Base-by-base conservation (phyloP, 2,329 filamentous ascomycete species). In the Fusarium mangiferae region DNA sequence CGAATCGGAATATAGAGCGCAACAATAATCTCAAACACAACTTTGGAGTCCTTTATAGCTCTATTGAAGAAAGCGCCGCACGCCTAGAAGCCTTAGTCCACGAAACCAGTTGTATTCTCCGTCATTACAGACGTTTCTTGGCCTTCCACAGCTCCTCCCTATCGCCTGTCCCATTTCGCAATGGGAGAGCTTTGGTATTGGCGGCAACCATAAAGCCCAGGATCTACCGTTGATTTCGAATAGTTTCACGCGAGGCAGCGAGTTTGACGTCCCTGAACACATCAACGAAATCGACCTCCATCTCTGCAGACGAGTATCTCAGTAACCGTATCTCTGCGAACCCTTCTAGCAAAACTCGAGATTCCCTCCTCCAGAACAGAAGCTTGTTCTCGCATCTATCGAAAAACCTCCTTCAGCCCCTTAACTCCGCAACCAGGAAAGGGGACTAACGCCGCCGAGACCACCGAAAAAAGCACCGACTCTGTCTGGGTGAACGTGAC, bases 201-300 rank as follows among this genome's bases (percentile, higher is more conserved):
- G 41, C 10, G 10, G 15, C 10, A 24, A 7, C 6, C 9, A 24
- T 44, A 12, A 44, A 44, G n/a, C n/a, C 2, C 0, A 24, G 2
- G 6, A 11, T 44, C 1, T 44, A 22, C 24, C 12, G 10, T 24
- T 8, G 42, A 12, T 18, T 26, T 7, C 11, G 7, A 18, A 26
- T 6, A 26, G n/a, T 7, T 20, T 26, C 1, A 3, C 4, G 18
- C 8, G 11, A 26, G 20, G 42, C 5, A 3, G 42, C 42, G 7
- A 14, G 6, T 26, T 45, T 20, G 17, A 3, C 0, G 7, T 26
- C 42, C n/a, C 6, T 45, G 7, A 2, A 13, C 0, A 6, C 14
- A 18, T 12, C 7, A 0, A 1, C 11, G 6, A 26, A 26, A 14
- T 9, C 1, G 24, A 20, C 17, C 1, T 13, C 42, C 11, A 9